These are phyloP conservation scores for Candida tetrigidarum DNA, from an alignment of 1,139 yeast species.

Conservation along the genomic window DNA sequence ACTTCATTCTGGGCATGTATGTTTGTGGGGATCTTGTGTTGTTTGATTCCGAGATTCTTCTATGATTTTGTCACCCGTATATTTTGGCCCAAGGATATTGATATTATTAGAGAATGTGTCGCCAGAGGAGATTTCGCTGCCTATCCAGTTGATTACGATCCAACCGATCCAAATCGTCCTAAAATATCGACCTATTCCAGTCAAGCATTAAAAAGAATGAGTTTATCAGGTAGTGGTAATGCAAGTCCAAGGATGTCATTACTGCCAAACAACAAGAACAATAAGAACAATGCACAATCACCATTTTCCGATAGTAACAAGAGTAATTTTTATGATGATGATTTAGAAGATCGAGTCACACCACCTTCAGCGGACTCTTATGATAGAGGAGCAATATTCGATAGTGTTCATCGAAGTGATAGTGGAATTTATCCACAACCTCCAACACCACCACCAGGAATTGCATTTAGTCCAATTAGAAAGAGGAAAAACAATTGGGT, in stretches of 20 bases:
- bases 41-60: slow-evolving; percentile 78
- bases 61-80: slow-evolving; percentile 66
- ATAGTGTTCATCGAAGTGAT: slow-evolving; percentile 1
- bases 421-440: slow-evolving; percentile 7
- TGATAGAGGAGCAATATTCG: slow-evolving; percentile 9
- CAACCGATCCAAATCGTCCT: slow-evolving; percentile 57
- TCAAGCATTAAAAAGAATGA: slow-evolving; percentile 25
- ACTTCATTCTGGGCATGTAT: slow-evolving; percentile 83
- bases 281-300: background rate
- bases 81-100: slow-evolving; percentile 77
- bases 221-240: no score
- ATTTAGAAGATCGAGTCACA: background rate
- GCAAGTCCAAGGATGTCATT: slow-evolving; percentile 6
- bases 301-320: slow-evolving; percentile 3
- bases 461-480: slow-evolving; percentile 10
- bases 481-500: slow-evolving; percentile 12
- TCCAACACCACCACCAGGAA: slow-evolving; percentile 20
- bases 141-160: slow-evolving; percentile 64
- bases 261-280: background rate
- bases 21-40: slow-evolving; percentile 69
- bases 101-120: slow-evolving; percentile 81
- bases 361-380: slow-evolving; percentile 4
- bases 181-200: slow-evolving; percentile 38
- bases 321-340: slow-evolving; percentile 1
- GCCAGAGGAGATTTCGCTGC: slow-evolving; percentile 61